phyloP scores from a whole-genome alignment of 306 rosid species.

The Cucumis cinereus region DNA sequence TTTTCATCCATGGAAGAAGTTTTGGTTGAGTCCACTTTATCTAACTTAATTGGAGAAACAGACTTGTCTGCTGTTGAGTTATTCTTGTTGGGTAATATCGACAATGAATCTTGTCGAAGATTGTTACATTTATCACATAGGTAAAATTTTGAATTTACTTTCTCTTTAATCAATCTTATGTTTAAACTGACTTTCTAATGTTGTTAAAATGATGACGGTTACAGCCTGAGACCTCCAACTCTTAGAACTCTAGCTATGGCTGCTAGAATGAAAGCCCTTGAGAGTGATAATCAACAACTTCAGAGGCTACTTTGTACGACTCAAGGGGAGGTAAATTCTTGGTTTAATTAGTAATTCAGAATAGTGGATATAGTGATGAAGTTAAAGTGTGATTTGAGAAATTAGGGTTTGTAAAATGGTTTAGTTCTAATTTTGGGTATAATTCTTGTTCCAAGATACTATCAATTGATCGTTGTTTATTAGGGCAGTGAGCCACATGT shows the following conservation, averaged over 20 bases:
- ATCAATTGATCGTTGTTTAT: too few species aligned
- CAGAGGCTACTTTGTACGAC: conserved; percentile 54
- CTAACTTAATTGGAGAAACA: conserved; percentile 21
- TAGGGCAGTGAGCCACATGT: not conserved
- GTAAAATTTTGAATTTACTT: conserved; percentile 26
- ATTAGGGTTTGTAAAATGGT: too few species aligned
- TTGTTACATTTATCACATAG: conserved; percentile 51
- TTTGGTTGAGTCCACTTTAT: conserved; percentile 49
- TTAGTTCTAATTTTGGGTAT: too few species aligned
- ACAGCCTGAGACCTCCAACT: conserved; percentile 51
- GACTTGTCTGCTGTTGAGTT: conserved; percentile 24
- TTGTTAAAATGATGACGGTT: not conserved
- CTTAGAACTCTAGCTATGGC: conserved; percentile 38
- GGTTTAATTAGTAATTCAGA: too few species aligned
- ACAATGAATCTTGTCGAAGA: conserved; percentile 36
- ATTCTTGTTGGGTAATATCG: conserved; percentile 37
- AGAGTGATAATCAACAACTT: conserved; percentile 55
- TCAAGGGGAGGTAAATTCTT: conserved; percentile 48
- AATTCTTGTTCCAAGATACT: too few species aligned
- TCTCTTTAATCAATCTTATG: accelerated
- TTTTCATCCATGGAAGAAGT: conserved; percentile 36
- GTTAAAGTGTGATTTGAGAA: too few species aligned
- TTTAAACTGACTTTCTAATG: not conserved
- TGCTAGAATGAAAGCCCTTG: conserved; percentile 43
- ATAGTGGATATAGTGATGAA: too few species aligned